Conservation (phyloP, 1,284 basidiomycete genomes). For the Laetiporus sulphureus region DNA sequence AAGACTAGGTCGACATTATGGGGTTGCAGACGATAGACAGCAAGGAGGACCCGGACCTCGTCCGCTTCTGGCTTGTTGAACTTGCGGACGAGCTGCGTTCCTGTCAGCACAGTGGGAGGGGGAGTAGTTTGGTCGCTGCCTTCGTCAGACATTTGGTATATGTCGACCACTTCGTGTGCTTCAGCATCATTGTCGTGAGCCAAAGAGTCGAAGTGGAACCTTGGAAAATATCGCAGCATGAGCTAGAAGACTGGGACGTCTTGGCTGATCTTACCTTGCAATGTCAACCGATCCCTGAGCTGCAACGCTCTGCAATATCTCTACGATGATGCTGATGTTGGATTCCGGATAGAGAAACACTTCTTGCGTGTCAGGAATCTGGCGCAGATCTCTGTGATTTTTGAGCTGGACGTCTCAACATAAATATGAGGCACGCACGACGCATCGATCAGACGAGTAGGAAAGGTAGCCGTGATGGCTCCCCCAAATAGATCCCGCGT, state of each 20-base stretch:
- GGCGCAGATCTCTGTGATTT: conserved; percentile 68
- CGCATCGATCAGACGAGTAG: conserved; percentile 67
- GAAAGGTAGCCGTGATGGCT: conserved; percentile 68
- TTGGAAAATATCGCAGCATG: conserved; percentile 22
- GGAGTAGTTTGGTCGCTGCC: conserved; percentile 33
- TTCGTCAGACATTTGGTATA: conserved; percentile 38
- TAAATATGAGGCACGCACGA: conserved; percentile 47
- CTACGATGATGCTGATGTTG: conserved; percentile 77
- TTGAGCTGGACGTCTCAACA: conserved; percentile 1
- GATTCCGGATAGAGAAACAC: conserved; percentile 77
- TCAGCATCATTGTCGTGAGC: conserved; percentile 88
- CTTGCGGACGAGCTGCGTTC: conserved; percentile 70
- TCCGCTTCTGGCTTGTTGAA: conserved; percentile 62
- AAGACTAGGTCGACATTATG: conserved; percentile 77
- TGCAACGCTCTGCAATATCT: conserved; percentile 76
- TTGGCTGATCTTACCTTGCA: conserved; percentile 46
- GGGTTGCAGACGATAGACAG: conserved; percentile 68
- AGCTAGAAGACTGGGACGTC: neutral
- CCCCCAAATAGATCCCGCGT: conserved; percentile 60
- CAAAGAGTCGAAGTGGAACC: conserved; percentile 89
- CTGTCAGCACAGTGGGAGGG: conserved; percentile 55
- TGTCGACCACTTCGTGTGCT: conserved; percentile 37
- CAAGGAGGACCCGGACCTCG: conserved; percentile 71
- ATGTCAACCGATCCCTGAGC: conserved; percentile 53
- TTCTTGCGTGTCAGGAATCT: conserved; percentile 97